Base-by-base conservation (phyloP, 2,329 filamentous ascomycete genomes). In the Macrophomina tecta region DNA sequence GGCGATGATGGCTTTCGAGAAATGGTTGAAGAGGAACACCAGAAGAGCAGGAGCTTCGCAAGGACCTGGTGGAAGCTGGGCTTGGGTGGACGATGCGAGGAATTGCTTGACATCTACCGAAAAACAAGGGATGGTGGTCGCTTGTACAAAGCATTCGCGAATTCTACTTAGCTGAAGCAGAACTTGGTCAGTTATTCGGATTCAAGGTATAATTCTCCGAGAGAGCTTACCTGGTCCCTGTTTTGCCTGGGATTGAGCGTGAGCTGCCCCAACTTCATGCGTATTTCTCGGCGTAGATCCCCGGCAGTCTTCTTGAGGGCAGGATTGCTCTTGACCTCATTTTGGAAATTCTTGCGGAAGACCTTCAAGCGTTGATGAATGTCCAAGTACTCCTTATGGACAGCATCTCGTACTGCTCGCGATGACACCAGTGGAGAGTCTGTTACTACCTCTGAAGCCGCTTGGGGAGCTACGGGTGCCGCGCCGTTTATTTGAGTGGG, bases 1-100 rank as follows among this genome's bases (percentile, higher is more conserved):
- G 55, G 84, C 86, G 68, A 95, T 84, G 66, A 93, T 83, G 51
- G 83, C 83, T 77, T 97, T 96, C 71, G 90, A 83, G 69, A 94
- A 89, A 61, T 91, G 88, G 72, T 91, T 93, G 66, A 96, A 83
- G 1, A 92, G 84, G 75, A 93, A 96, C 32, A 96, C 69, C 4
- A 79, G 69, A 51, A 78, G 72, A n/a, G 73, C 71, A 62, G 38
- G 40, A 7, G 53, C 34, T 18, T 65, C 40, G 11, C 40, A 65
- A 30, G 63, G 63, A 18, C 63, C 63, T 16, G 49, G 63, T 4
- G 63, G 51, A 9, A 65, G 40, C 12, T 56, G 51, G 5, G 38
- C 14, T n/a, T 65, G 63, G 7, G 63, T 65, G 14, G 36, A 12
- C 9, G 51, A 23, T 14, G 63, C 48, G 42, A 68, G 45, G 30